Evolutionary conservation across 1,139 yeast species (phyloP).

Genomic region (Meyerozyma athensensis): DNA sequence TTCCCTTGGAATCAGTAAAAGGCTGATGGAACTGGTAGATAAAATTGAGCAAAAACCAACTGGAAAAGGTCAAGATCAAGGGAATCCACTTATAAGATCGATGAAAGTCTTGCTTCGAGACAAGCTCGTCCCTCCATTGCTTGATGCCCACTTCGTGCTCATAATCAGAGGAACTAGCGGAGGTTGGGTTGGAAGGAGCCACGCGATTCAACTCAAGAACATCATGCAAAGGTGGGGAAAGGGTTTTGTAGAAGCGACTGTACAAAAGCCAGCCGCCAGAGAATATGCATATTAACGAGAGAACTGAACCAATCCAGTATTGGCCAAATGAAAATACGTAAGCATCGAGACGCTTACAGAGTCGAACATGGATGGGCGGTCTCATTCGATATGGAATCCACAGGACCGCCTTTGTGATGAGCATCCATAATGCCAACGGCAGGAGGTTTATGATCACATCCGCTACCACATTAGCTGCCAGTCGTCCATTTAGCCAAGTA

Average conservation of each 20-base stretch:
- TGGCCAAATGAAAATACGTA: neutral
- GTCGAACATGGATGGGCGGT: conserved; percentile 1
- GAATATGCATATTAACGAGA: neutral
- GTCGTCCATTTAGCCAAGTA: conserved; percentile 2
- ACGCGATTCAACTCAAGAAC: neutral
- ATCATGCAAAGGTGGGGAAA: neutral
- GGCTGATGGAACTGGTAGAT: neutral
- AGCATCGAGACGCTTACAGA: conserved; percentile 3
- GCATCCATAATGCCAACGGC: neutral
- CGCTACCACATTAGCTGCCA: neutral
- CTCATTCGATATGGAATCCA: neutral
- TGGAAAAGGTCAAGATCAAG: neutral
- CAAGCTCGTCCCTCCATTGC: neutral
- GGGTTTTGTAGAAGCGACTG: neutral
- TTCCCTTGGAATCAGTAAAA: conserved; percentile 7
- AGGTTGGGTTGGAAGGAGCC: neutral
- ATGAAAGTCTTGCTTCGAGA: neutral
- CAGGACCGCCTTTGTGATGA: neutral
- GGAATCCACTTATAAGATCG: neutral
- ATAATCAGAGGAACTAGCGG: neutral
- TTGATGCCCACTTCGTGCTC: neutral
- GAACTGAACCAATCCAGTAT: neutral
- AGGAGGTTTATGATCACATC: neutral
- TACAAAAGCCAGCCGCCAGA: conserved; percentile 1
- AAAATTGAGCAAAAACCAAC: conserved; percentile 3